phyloP scores from a whole-genome alignment of 2,329 filamentous ascomycete genomes.

The Fragosphaeria purpurea region DNA sequence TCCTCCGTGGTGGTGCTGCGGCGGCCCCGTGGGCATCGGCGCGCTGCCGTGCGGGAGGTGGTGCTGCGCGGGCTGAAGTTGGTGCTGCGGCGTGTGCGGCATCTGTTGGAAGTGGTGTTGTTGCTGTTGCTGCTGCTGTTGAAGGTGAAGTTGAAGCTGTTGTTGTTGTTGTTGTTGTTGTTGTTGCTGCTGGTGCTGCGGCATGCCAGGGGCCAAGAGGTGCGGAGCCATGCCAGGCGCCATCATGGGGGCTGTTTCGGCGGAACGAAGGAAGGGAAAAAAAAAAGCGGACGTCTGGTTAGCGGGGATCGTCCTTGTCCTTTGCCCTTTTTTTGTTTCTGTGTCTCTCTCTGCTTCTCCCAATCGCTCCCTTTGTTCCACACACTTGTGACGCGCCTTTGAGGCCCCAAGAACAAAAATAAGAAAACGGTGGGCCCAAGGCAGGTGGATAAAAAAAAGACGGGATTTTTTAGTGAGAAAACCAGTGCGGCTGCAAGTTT shows the following conservation, averaged over 20 bases:
- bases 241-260: constrained; percentile 8
- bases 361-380: no score
- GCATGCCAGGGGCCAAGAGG: constrained; percentile 9
- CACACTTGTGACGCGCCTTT: no score
- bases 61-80: constrained; percentile 2
- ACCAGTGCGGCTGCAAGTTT: no score
- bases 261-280: neutral
- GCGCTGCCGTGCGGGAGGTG: constrained; percentile 3
- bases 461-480: no score
- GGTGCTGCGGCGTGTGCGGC: constrained; percentile 3
- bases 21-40: constrained; percentile 4
- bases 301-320: no score
- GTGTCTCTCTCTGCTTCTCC: no score
- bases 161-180: neutral
- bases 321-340: no score
- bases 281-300: neutral
- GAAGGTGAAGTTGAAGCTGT: constrained; percentile 1
- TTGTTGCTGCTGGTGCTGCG: constrained; percentile 4
- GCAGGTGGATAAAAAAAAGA: neutral
- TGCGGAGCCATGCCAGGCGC: constrained; percentile 9
- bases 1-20: neutral
- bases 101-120: neutral
- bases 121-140: neutral
- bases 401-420: no score
- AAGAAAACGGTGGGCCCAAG: no score